A percentile compares a stretch with the other conserved stretches of the same genome.
These are phyloP conservation scores for Allantophomopsis lycopodina DNA, from an alignment of 2,329 filamentous ascomycete genomes.

Conservation along the genomic window DNA sequence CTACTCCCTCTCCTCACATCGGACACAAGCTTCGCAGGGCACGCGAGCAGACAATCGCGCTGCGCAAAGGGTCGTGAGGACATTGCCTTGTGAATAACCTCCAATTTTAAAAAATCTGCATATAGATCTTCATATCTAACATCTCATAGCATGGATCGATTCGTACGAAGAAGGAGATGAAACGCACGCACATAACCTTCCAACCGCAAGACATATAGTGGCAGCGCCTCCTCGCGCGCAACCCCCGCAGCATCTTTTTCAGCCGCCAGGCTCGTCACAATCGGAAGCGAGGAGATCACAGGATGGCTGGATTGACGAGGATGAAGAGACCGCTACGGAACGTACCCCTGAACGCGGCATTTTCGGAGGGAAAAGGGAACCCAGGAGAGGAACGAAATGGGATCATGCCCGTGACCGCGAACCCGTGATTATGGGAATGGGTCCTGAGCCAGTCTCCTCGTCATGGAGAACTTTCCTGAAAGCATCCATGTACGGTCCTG, in stretches of 20 bases:
- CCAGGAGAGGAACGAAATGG: conserved; percentile 19
- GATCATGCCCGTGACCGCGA: conserved; percentile 18
- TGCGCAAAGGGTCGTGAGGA: conserved; percentile 12
- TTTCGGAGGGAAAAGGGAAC: conserved; percentile 17
- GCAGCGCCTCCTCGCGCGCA: conserved; percentile 13
- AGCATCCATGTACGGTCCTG: conserved; percentile 16
- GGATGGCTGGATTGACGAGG: conserved; percentile 17
- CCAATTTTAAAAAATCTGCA: too few species aligned
- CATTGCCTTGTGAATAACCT: conserved; percentile 14
- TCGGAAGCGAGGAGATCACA: conserved; percentile 11
- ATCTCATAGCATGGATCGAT: conserved; percentile 17
- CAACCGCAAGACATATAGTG: conserved; percentile 9
- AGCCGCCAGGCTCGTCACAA: conserved; percentile 4
- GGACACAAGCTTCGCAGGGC: conserved; percentile 11
- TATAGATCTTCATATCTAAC: too few species aligned
- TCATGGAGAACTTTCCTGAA: conserved; percentile 17
- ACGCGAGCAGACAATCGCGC: conserved; percentile 9
- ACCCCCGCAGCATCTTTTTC: conserved; percentile 14
- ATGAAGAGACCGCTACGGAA: conserved; percentile 10
- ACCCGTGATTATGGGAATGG: conserved; percentile 17
- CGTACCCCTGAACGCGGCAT: conserved; percentile 15
- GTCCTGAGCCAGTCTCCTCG: conserved; percentile 8
- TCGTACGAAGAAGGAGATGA: conserved; percentile 16
- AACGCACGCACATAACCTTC: not conserved
- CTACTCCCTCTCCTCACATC: conserved; percentile 13